phyloP scores from a whole-genome alignment of 768 basidiomycete species.

The Rubroboletus pulcherrimus region DNA sequence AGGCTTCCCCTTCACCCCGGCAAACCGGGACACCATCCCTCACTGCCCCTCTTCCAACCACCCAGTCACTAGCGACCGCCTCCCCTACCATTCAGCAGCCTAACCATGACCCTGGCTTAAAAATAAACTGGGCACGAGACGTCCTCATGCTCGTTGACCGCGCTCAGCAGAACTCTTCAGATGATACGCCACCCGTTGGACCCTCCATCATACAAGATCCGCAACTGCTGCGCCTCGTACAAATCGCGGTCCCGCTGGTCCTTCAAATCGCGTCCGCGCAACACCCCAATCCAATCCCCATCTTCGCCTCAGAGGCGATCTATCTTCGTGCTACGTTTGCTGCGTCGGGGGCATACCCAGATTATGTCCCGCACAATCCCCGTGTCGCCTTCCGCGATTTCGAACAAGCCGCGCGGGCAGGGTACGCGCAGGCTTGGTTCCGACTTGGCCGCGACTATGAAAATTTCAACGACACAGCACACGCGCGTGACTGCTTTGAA shows the following conservation, averaged over 20 bases:
- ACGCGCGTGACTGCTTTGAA: slow-evolving; percentile 85
- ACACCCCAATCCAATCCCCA: slow-evolving; percentile 34
- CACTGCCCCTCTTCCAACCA: slow-evolving; percentile 66
- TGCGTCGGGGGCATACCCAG: slow-evolving; percentile 67
- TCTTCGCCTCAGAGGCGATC: slow-evolving; percentile 63
- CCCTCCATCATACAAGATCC: slow-evolving; percentile 57
- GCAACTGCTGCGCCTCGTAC: slow-evolving; percentile 53
- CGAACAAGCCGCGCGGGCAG: slow-evolving; percentile 75
- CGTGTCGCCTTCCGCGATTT: slow-evolving; percentile 86
- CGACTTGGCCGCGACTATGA: slow-evolving; percentile 90
- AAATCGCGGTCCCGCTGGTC: slow-evolving; percentile 62
- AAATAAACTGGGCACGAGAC: slow-evolving; percentile 78
- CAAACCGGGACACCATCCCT: slow-evolving; percentile 42
- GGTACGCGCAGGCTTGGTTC: slow-evolving; percentile 85
- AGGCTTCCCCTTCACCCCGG: slow-evolving; percentile 23
- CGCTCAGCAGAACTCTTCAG: slow-evolving; percentile 32
- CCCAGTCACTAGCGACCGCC: slow-evolving; percentile 53
- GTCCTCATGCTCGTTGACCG: slow-evolving; percentile 78
- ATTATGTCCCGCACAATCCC: slow-evolving; percentile 61
- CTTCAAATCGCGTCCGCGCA: slow-evolving; percentile 48
- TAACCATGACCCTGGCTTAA: slow-evolving; percentile 52
- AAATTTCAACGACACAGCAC: slow-evolving; percentile 66
- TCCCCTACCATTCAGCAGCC: slow-evolving; percentile 51
- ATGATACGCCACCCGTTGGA: slow-evolving; percentile 44
- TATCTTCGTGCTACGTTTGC: slow-evolving; percentile 75